Conservation (phyloP, 1,139 yeast genomes). For the Entelexis sorbosivorans region DNA sequence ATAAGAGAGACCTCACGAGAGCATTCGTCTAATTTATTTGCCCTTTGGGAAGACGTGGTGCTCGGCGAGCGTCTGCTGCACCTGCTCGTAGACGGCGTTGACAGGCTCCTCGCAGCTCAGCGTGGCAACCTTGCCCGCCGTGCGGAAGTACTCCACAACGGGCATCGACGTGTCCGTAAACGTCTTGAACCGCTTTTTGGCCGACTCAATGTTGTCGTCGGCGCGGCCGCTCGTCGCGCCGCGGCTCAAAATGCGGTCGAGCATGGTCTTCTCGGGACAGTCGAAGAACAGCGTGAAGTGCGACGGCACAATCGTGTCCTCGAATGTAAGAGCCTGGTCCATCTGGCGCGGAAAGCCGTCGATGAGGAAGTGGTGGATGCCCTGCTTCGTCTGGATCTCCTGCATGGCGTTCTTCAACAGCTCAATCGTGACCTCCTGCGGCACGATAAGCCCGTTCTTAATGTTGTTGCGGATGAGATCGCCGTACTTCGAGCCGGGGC, state of each 20-base stretch:
- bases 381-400: conserved; percentile 38
- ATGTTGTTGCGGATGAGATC: conserved; percentile 73
- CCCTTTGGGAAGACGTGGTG: conserved; percentile 22
- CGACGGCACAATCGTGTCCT: conserved; percentile 54
- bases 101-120: conserved; percentile 71
- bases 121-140: conserved; percentile 65
- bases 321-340: conserved; percentile 94
- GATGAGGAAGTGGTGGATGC: conserved; percentile 53
- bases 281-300: conserved; percentile 81
- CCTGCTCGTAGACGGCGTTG: conserved; percentile 65
- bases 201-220: conserved; percentile 86
- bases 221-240: conserved; percentile 91
- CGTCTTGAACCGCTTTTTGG: conserved; percentile 75
- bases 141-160: conserved; percentile 73
- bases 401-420: conserved; percentile 69
- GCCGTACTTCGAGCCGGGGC: conserved; percentile 76
- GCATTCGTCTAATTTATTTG: neutral
- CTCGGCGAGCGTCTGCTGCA: conserved; percentile 49
- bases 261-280: conserved; percentile 86
- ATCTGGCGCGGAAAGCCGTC: conserved; percentile 97
- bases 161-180: conserved; percentile 91
- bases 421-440: conserved; percentile 88
- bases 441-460: conserved; percentile 83
- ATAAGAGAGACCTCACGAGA: too few species aligned
- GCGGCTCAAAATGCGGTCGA: conserved; percentile 71